Conservation (phyloP, 306 rosid genomes). For the Oxytropis ochrocephala region DNA sequence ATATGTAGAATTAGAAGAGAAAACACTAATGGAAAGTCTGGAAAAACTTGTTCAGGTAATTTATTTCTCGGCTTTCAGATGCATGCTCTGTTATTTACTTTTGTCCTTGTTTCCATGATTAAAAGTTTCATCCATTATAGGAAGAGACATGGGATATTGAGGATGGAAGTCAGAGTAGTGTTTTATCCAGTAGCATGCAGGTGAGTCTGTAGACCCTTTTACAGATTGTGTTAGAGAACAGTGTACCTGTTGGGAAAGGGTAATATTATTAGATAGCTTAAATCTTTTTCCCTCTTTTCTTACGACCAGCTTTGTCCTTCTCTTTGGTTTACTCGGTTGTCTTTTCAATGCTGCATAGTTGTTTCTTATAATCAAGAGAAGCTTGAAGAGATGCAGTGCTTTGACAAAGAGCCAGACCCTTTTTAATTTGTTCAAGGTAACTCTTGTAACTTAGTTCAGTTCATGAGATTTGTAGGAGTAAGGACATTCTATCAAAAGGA, state of each 20-base stretch:
- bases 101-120: not conserved
- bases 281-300: not conserved
- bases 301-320: not conserved
- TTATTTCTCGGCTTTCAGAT: slow-evolving; percentile 2
- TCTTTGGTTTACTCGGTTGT: slow-evolving; percentile 9
- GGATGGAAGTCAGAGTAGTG: slow-evolving; percentile 95
- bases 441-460: too few relatives aligned
- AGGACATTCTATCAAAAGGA: not conserved
- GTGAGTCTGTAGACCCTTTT: slow-evolving; percentile 32
- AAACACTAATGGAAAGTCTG: slow-evolving; percentile 86
- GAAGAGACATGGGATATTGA: slow-evolving; percentile 99
- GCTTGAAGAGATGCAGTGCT: slow-evolving; percentile 96
- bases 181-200: slow-evolving; percentile 98
- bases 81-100: slow-evolving; percentile 11
- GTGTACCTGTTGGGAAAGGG: not conserved
- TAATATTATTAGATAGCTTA: not conserved
- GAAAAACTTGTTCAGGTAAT: slow-evolving; percentile 97
- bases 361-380: slow-evolving; percentile 97
- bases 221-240: not conserved
- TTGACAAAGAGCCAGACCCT: slow-evolving; percentile 96
- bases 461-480: not conserved
- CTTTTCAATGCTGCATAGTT: slow-evolving; percentile 46
- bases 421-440: slow-evolving; percentile 85
- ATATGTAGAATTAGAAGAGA: slow-evolving; percentile 93
- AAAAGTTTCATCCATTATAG: slow-evolving; percentile 35